These are phyloP conservation scores for Xerocomus nothofagi DNA, from an alignment of 1,284 basidiomycete genomes.

Conservation along the genomic window DNA sequence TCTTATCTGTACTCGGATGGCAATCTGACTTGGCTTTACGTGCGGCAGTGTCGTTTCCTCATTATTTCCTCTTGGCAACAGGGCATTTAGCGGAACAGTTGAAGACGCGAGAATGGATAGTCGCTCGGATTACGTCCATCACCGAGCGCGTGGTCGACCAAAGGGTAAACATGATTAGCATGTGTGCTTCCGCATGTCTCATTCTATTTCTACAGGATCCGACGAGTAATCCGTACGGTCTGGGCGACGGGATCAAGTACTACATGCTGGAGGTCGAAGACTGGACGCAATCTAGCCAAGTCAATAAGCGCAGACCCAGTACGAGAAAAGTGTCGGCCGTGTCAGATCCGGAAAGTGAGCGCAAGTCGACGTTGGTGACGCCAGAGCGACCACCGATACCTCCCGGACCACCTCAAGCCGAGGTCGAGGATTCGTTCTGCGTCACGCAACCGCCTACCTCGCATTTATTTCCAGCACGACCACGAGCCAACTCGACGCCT, in stretches of 20 bases:
- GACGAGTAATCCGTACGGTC: constrained; percentile 71
- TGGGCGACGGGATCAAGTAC: constrained; percentile 90
- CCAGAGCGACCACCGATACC: constrained; percentile 33
- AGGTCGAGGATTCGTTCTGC: constrained; percentile 67
- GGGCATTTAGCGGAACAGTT: constrained; percentile 84
- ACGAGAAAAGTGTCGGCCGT: constrained; percentile 51
- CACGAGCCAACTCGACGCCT: constrained; percentile 67
- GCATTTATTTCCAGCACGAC: constrained; percentile 59
- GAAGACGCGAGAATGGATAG: constrained; percentile 89
- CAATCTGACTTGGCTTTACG: neutral
- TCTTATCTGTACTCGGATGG: neutral
- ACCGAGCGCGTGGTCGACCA: constrained; percentile 82
- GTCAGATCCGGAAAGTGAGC: constrained; percentile 36
- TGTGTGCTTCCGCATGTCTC: constrained; percentile 8
- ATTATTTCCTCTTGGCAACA: constrained; percentile 92
- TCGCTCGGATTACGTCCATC: constrained; percentile 88
- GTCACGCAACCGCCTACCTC: constrained; percentile 61
- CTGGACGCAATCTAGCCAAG: constrained; percentile 73
- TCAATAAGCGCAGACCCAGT: constrained; percentile 59
- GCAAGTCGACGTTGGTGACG: constrained; percentile 39
- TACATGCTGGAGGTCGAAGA: constrained; percentile 93
- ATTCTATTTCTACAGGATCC: constrained; percentile 52
- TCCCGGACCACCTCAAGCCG: constrained; percentile 59
- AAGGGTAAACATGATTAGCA: constrained; percentile 53
- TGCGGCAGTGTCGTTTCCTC: constrained; percentile 85